Evolutionary conservation across 768 basidiomycete genomes (phyloP).

Genomic region (Infundibulicybe gibba): DNA sequence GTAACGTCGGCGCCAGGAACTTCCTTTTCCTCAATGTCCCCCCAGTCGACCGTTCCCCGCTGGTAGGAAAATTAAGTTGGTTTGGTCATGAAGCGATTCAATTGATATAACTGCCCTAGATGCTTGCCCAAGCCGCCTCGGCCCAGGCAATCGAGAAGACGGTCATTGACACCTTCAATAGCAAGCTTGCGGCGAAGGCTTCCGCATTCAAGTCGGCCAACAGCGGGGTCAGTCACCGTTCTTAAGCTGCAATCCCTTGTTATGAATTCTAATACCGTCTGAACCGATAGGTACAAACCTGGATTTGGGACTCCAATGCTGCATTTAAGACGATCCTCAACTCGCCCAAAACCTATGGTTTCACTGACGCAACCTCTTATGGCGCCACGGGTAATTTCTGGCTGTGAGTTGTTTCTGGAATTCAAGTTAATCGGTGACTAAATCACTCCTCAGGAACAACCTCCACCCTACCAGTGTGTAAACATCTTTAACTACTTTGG

Average conservation of each 20-base stretch:
- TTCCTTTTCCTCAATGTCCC: conserved; percentile 47
- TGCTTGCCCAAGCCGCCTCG: conserved; percentile 38
- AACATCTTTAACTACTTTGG: no score
- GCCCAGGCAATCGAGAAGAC: conserved; percentile 36
- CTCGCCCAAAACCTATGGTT: conserved; percentile 45
- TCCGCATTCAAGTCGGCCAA: conserved; percentile 37
- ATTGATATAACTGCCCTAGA: no score
- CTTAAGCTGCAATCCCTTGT: neutral
- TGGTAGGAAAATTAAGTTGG: no score
- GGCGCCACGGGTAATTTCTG: conserved; percentile 47
- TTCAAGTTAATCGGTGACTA: neutral
- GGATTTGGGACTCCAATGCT: no score
- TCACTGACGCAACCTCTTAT: conserved; percentile 47
- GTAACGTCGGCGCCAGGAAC: conserved; percentile 51
- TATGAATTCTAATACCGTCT: no score
- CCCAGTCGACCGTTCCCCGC: conserved; percentile 37
- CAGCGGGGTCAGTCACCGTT: conserved; percentile 36
- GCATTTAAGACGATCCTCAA: conserved; percentile 47
- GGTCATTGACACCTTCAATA: conserved; percentile 51
- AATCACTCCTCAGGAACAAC: conserved; percentile 35
- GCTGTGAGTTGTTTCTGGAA: conserved; percentile 37
- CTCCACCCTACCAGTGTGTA: conserved; percentile 55
- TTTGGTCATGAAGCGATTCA: no score
- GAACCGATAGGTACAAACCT: conserved; percentile 52
- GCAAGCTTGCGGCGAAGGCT: conserved; percentile 38